A percentile compares a stretch with the other conserved stretches of the same genome.
These are phyloP conservation scores for Cubamyces lactineus DNA, from an alignment of 768 basidiomycete species.

Conservation along the genomic window DNA sequence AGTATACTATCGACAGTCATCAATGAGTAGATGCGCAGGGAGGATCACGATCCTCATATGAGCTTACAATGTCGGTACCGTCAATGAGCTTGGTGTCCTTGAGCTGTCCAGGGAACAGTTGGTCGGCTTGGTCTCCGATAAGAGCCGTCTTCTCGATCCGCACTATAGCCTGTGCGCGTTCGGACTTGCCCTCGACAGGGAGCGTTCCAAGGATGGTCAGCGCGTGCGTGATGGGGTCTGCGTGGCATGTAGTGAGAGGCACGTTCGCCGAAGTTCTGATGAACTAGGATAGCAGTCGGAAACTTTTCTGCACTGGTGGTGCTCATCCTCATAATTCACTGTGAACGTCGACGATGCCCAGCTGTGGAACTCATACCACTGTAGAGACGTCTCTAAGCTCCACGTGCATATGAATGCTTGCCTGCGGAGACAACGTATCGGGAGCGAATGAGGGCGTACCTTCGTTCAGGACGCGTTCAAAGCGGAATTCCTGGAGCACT, in stretches of 20 bases:
- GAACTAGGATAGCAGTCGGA: too few relatives aligned
- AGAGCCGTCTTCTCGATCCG: slow-evolving; percentile 79
- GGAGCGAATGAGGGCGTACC: too few relatives aligned
- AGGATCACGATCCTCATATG: background rate
- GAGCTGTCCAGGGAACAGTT: slow-evolving; percentile 45
- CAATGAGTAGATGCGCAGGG: slow-evolving; percentile 14
- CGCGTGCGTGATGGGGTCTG: slow-evolving; percentile 63
- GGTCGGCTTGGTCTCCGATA: slow-evolving; percentile 42
- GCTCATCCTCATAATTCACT: too few relatives aligned
- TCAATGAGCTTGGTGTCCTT: slow-evolving; percentile 52
- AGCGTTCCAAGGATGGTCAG: slow-evolving; percentile 72
- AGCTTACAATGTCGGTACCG: slow-evolving; percentile 69
- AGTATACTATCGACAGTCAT: slow-evolving; percentile 58
- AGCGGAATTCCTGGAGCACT: slow-evolving; percentile 51
- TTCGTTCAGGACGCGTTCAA: slow-evolving; percentile 61
- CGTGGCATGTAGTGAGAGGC: background rate
- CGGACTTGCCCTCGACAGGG: slow-evolving; percentile 32
- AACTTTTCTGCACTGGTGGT: too few relatives aligned
- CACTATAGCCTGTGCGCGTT: slow-evolving; percentile 55
- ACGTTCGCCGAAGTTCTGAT: background rate
- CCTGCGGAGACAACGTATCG: too few relatives aligned
- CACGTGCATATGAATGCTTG: too few relatives aligned
- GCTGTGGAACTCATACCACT: too few relatives aligned
- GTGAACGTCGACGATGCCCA: too few relatives aligned
- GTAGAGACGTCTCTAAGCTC: too few relatives aligned